Evolutionary conservation across 2,329 filamentous ascomycete genomes (phyloP).

Genomic region (Ophiostoma angusticollis): DNA sequence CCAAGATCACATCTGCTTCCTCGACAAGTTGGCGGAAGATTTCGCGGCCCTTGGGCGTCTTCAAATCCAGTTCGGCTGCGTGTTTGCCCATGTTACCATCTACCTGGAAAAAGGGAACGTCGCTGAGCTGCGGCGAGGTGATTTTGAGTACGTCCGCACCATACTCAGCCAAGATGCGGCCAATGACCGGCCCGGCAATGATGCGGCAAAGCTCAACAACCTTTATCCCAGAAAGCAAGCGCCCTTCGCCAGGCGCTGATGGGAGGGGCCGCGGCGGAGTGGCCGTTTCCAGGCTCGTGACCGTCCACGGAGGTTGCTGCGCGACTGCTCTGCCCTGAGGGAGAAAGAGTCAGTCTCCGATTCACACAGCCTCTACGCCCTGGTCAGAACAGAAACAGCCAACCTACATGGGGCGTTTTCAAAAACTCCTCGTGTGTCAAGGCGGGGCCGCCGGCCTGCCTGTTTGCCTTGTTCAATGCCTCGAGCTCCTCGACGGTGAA

Average conservation of each 20-base stretch:
- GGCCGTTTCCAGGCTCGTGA: slow-evolving; percentile 30
- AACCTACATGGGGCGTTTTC: slow-evolving; percentile 20
- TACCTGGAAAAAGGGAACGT: slow-evolving; percentile 27
- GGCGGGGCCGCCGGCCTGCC: slow-evolving; percentile 31
- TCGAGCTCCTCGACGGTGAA: slow-evolving; percentile 28
- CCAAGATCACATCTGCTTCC: slow-evolving; percentile 40
- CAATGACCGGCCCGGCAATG: slow-evolving; percentile 34
- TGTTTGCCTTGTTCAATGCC: slow-evolving; percentile 27
- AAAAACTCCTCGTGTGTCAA: slow-evolving; percentile 31
- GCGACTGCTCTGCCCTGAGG: slow-evolving; percentile 23
- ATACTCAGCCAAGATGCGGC: slow-evolving; percentile 28
- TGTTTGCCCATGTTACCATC: slow-evolving; percentile 35
- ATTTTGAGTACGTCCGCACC: slow-evolving; percentile 35
- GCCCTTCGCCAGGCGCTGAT: slow-evolving; percentile 16
- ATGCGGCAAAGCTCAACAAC: slow-evolving; percentile 37
- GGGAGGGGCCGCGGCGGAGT: slow-evolving; percentile 34
- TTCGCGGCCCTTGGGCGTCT: slow-evolving; percentile 33
- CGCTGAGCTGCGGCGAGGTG: slow-evolving; percentile 28
- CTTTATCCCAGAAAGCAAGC: slow-evolving; percentile 31
- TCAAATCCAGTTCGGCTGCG: slow-evolving; percentile 34
- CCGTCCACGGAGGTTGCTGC: slow-evolving; percentile 32
- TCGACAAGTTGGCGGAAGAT: slow-evolving; percentile 33
- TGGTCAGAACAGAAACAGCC: background rate
- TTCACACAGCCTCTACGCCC: background rate
- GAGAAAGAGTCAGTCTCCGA: background rate